phyloP scores from a whole-genome alignment of 768 basidiomycete species.

The Cytidiella melzeri region DNA sequence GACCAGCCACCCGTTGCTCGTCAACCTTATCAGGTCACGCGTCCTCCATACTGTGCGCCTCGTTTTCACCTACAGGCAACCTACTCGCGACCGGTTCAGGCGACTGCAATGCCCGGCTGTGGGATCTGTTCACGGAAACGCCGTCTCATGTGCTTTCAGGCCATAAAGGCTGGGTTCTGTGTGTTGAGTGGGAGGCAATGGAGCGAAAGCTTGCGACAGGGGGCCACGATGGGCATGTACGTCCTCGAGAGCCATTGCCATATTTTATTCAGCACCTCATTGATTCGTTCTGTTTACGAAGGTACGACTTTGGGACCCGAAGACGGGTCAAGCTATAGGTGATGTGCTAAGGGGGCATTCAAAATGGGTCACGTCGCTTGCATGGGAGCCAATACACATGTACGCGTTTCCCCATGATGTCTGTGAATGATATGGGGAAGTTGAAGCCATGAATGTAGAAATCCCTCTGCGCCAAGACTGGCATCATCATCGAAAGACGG shows the following conservation, averaged over 20 bases:
- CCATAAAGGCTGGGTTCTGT: conserved; percentile 94
- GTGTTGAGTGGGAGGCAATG: conserved; percentile 95
- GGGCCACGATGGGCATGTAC: conserved; percentile 87
- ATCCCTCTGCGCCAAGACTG: conserved; percentile 70
- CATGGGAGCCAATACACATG: conserved; percentile 97
- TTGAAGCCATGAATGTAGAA: conserved; percentile 40
- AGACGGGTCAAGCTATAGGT: conserved; percentile 81
- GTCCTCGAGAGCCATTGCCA: conserved; percentile 33
- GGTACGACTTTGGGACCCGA: conserved; percentile 91
- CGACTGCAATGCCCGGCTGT: conserved; percentile 86
- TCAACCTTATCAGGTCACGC: conserved; percentile 88
- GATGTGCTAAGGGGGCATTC: conserved; percentile 89
- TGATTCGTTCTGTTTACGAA: conserved; percentile 16
- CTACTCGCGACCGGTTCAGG: conserved; percentile 93
- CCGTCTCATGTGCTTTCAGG: conserved; percentile 84
- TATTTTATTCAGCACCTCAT: not conserved
- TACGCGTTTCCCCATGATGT: conserved; percentile 30
- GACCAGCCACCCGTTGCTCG: conserved; percentile 91
- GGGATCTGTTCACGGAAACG: conserved; percentile 91
- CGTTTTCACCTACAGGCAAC: conserved; percentile 91
- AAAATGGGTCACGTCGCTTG: conserved; percentile 93
- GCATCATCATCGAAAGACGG: conserved; percentile 96
- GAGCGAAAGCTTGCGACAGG: conserved; percentile 90
- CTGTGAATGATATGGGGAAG: not conserved
- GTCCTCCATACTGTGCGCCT: conserved; percentile 90